A percentile compares a stretch with the other conserved stretches of the same genome.
phyloP scores from a whole-genome alignment of 495 filamentous ascomycete genomes.

The Lineolata rhizophorae region DNA sequence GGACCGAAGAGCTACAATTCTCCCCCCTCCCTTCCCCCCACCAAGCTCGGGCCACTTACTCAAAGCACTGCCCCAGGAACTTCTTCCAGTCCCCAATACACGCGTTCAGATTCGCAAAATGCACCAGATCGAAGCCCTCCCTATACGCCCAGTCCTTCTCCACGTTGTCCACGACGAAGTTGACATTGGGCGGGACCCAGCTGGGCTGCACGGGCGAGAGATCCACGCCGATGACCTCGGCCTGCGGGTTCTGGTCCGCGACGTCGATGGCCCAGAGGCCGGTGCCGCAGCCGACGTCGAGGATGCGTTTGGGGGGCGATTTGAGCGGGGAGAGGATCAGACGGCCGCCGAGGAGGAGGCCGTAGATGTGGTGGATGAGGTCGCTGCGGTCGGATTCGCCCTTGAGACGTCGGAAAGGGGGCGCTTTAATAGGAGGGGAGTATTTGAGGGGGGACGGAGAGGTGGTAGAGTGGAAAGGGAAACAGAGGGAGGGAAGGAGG shows the following conservation, averaged over 20 bases:
- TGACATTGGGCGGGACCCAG: constrained; percentile 25
- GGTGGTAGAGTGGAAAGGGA: constrained; percentile 9
- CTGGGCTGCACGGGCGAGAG: constrained; percentile 16
- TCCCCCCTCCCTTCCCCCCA: no score
- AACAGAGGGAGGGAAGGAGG: no score
- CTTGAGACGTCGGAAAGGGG: constrained; percentile 14
- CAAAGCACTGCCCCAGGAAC: constrained; percentile 22
- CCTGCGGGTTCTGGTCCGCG: constrained; percentile 7
- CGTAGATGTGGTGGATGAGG: constrained; percentile 14
- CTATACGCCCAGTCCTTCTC: constrained; percentile 28
- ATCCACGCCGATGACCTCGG: constrained; percentile 15
- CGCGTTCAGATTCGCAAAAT: constrained; percentile 23
- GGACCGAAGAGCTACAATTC: no score
- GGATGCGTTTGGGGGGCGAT: constrained; percentile 10
- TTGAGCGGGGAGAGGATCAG: constrained; percentile 11
- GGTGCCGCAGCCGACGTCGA: constrained; percentile 16
- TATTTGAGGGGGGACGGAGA: constrained; percentile 14
- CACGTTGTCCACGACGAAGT: constrained; percentile 33
- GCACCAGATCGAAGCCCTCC: background rate
- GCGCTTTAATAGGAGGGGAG: no score
- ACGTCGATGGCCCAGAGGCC: constrained; percentile 17
- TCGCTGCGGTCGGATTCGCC: constrained; percentile 13
- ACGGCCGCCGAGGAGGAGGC: constrained; percentile 12
- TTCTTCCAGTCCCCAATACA: constrained; percentile 26
- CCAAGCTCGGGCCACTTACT: no score